Evolutionary conservation across 2,329 filamentous ascomycete species (phyloP).

Genomic region (Pseudopyricularia cyperi): DNA sequence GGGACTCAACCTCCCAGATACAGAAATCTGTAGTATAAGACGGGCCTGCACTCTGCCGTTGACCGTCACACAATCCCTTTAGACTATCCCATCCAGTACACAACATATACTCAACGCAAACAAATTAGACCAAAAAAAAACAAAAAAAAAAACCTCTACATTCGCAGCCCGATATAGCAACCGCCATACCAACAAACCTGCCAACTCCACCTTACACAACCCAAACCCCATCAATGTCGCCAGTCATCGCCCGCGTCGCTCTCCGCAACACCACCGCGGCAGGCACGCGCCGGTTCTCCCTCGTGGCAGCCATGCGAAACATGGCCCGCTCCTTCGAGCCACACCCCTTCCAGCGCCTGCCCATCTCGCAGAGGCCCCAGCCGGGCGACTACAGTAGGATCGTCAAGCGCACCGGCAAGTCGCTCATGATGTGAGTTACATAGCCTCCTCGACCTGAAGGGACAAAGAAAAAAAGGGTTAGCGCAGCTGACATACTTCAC

Average conservation of each 20-base stretch:
- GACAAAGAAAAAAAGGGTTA: no score
- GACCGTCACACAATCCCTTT: neutral
- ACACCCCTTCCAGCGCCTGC: constrained; percentile 23
- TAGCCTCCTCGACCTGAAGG: neutral
- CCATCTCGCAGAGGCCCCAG: constrained; percentile 13
- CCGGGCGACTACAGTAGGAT: constrained; percentile 24
- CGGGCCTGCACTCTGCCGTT: no score
- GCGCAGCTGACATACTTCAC: no score
- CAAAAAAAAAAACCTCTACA: no score
- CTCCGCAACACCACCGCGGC: constrained; percentile 14
- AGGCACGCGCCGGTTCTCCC: constrained; percentile 20
- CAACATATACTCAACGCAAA: neutral
- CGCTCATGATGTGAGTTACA: constrained; percentile 21
- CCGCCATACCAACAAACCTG: neutral
- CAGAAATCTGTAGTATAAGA: no score
- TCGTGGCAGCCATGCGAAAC: constrained; percentile 20
- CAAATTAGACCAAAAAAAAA: neutral
- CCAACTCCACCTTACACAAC: no score
- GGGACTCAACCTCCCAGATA: no score
- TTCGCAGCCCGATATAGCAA: neutral
- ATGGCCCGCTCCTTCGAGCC: constrained; percentile 23
- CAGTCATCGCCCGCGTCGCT: constrained; percentile 20
- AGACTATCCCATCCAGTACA: neutral
- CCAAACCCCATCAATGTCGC: no score
- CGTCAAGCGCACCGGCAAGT: constrained; percentile 15